Conservation (phyloP, 148 eudicot species). For the Polygonum aviculare region DNA sequence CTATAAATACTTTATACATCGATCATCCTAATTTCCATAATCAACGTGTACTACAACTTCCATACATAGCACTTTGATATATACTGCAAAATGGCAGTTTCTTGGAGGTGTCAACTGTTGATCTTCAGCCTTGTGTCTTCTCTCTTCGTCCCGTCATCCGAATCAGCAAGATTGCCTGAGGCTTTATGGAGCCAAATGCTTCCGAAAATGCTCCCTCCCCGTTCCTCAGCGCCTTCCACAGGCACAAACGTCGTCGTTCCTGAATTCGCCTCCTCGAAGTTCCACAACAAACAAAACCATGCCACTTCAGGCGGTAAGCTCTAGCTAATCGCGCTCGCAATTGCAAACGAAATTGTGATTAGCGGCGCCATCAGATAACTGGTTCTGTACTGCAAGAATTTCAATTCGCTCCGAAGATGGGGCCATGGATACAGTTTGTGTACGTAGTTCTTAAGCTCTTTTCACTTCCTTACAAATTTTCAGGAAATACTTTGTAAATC, state of each 20-base stretch:
- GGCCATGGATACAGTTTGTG: neutral
- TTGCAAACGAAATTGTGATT: neutral
- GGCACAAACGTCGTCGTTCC: neutral
- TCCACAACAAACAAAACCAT: neutral
- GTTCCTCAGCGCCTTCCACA: slow-evolving; percentile 3
- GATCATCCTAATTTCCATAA: neutral
- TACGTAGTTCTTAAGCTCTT: neutral
- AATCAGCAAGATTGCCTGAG: slow-evolving; percentile 3
- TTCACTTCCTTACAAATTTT: neutral
- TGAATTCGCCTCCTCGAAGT: neutral
- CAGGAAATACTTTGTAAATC: neutral
- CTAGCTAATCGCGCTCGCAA: neutral
- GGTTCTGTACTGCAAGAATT: neutral
- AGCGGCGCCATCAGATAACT: neutral
- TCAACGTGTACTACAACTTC: neutral
- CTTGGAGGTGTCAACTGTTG: neutral
- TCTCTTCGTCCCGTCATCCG: neutral
- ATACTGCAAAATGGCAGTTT: neutral
- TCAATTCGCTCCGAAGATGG: slow-evolving; percentile 8
- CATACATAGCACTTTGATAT: neutral
- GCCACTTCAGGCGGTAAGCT: neutral
- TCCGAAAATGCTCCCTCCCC: neutral
- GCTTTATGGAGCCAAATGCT: slow-evolving; percentile 4
- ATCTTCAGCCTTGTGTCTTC: neutral
- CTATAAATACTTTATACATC: neutral